These are phyloP conservation scores for Annulohypoxylon stygium DNA, from an alignment of 495 filamentous ascomycete genomes.

Conservation along the genomic window DNA sequence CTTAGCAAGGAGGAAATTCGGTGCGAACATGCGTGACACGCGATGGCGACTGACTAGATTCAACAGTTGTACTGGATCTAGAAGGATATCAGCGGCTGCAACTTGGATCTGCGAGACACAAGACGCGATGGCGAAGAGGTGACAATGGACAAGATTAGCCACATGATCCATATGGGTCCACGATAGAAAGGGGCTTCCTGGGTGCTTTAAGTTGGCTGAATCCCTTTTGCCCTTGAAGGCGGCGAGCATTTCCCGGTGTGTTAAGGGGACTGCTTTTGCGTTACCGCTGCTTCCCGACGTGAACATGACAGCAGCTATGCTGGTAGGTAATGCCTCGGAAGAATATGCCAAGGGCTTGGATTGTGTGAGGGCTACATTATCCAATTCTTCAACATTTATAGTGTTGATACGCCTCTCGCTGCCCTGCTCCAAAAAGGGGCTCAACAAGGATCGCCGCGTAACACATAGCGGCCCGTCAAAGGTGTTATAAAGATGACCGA, in stretches of 20 bases:
- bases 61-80: constrained; percentile 58
- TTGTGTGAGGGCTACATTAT: constrained; percentile 11
- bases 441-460: constrained; percentile 8
- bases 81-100: constrained; percentile 55
- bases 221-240: constrained; percentile 60
- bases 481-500: constrained; percentile 38
- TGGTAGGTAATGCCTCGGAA: constrained; percentile 7
- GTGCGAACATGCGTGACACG: constrained; percentile 64
- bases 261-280: constrained; percentile 66
- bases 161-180: constrained; percentile 70
- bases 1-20: constrained; percentile 68
- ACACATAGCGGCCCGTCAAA: constrained; percentile 27
- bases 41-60: constrained; percentile 57
- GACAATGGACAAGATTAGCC: constrained; percentile 62
- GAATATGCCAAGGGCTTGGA: constrained; percentile 15
- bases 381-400: constrained; percentile 10
- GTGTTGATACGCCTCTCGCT: background rate
- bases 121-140: constrained; percentile 62
- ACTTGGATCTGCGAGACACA: constrained; percentile 64
- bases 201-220: constrained; percentile 2
- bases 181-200: constrained; percentile 57
- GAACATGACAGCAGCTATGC: constrained; percentile 58
- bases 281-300: constrained; percentile 71
- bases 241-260: constrained; percentile 60
- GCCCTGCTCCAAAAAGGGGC: constrained; percentile 8